Base-by-base conservation (phyloP, 208 protist genomes). In the Trypanosoma theileri region DNA sequence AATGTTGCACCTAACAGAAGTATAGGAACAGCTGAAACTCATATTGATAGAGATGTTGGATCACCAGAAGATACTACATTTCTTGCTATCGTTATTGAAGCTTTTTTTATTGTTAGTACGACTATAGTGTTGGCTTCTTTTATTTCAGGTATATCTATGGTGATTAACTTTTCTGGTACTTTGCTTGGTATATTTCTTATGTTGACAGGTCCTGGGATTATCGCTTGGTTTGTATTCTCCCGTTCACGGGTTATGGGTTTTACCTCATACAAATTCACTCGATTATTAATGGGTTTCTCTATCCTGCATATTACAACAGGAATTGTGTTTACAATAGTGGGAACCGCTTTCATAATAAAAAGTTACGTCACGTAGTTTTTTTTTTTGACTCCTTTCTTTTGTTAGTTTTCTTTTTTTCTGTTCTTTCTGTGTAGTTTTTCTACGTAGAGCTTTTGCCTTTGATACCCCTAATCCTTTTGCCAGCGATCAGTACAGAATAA, bases 131-230 rank as follows among this genome's bases (percentile, higher is more conserved):
- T 88, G 12, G 82, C 81, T 14, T 74, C 62, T 1, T 51, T 76
- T 0, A 80, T 92, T 48, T 77, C 83, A 4, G 86, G 86, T 26
- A 92, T 92, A 42, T 75, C 71, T 21, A 76, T 89, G 52, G 81
- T 88, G 41, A 92, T 92, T 71, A 76, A 84, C 60, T 64, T 92
- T 28, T 60, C 88, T 22, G 86, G 86, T 44, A 80, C 79, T 0
- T 66, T 92, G 13, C 84, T 87, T 62, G 81, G 83, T 44, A 69
- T 83, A 26, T 82, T 85, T 64, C 55, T 89, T 42, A 85, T 92
- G 63, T 75, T 89, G 48, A 85, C 81, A n/a, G 70, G 60, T 1
- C 86, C 86, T 24, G 81, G 83, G 0, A 65, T 87, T 12, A 77
- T 86, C 59, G 82, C 75, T 12, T 80, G 80, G 78, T 82, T 73